Conservation (phyloP, 1,139 yeast species). For the Kluyveromyces sp. region DNA sequence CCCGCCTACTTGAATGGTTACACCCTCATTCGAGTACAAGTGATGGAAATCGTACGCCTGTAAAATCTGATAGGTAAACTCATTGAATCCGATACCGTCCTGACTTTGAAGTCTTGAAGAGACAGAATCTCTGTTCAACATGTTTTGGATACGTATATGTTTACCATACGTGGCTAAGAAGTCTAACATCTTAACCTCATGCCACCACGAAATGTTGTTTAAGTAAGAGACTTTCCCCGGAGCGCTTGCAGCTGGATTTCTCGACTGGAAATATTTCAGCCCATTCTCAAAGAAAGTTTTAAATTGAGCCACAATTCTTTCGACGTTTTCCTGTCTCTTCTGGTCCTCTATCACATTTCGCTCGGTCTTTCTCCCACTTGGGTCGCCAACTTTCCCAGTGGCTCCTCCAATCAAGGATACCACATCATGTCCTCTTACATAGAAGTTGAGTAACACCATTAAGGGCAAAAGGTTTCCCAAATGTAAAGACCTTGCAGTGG, state of each 20-base stretch:
- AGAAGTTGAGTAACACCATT: slow-evolving; percentile 77
- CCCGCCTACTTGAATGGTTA: slow-evolving; percentile 85
- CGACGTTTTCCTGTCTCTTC: slow-evolving; percentile 52
- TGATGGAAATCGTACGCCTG: slow-evolving; percentile 96
- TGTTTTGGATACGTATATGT: slow-evolving; percentile 72
- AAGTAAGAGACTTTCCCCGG: slow-evolving; percentile 40
- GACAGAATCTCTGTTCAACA: slow-evolving; percentile 87
- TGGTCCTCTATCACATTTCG: slow-evolving; percentile 49
- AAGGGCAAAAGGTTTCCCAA: slow-evolving; percentile 85
- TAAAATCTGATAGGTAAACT: slow-evolving; percentile 82
- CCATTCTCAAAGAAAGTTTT: slow-evolving; percentile 55
- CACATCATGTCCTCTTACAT: slow-evolving; percentile 74
- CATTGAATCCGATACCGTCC: slow-evolving; percentile 84
- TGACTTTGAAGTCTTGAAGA: slow-evolving; percentile 63
- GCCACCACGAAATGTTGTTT: slow-evolving; percentile 87
- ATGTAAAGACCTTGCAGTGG: slow-evolving; percentile 85
- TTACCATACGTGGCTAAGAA: slow-evolving; percentile 74
- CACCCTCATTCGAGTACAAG: slow-evolving; percentile 51
- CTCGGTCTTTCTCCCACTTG: slow-evolving; percentile 83
- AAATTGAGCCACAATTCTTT: slow-evolving; percentile 56
- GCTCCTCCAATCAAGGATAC: slow-evolving; percentile 95
- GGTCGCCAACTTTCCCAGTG: slow-evolving; percentile 95
- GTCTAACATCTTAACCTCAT: slow-evolving; percentile 61
- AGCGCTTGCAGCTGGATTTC: slow-evolving; percentile 39
- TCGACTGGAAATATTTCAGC: slow-evolving; percentile 47